Evolutionary conservation across 2,329 filamentous ascomycete species (phyloP), one percentile per base, ranked within the genome.

Genomic region (Eutypa lata): DNA sequence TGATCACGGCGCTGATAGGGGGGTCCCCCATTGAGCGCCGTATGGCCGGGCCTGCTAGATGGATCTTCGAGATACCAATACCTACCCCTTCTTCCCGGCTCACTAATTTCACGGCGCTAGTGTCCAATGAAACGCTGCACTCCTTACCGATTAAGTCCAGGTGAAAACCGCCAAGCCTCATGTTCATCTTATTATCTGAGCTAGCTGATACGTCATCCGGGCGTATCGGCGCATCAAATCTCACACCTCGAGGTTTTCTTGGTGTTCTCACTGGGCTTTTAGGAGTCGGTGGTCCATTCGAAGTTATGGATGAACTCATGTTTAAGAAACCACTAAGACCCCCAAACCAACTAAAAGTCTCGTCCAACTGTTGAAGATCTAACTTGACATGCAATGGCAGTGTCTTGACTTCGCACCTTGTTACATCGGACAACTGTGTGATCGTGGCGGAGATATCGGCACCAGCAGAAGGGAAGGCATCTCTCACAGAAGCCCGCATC

Each of bases 281-380:
- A 33, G 72, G 68, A 3, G 68, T 69, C 14, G 75, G 73, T 1
- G 86, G 83, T n/a, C 83, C 80, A 54, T 83, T 88, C 1, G 89
- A 91, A 11, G 87, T 84, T 57, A 96, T 88, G 0, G 93, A 96
- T 54, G 83, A 89, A 57, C 91, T 90, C 68, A 97, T 82, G 62
- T 94, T 95, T 43, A 99, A 75, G 49, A 99, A 88, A 59, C 91
- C 91, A 68, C 92, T 96, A 43, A 99, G 76, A 0, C 94, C 94
- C 35, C 94, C 94, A 70, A 97, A 92, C 79, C 90, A 91, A 52
- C 84, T 84, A 54, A 97, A 85, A 0, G 90, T 90, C 62, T 96
- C 91, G 61, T 97, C 94, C 21, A 97, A 73, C 51, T 83, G 82
- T 57, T 88, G 86, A 16, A 97, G 74, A 65, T 97, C 90, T 40